Evolutionary conservation across 176 grass and related monocot species (phyloP).

Genomic region (Cocos nucifera): DNA sequence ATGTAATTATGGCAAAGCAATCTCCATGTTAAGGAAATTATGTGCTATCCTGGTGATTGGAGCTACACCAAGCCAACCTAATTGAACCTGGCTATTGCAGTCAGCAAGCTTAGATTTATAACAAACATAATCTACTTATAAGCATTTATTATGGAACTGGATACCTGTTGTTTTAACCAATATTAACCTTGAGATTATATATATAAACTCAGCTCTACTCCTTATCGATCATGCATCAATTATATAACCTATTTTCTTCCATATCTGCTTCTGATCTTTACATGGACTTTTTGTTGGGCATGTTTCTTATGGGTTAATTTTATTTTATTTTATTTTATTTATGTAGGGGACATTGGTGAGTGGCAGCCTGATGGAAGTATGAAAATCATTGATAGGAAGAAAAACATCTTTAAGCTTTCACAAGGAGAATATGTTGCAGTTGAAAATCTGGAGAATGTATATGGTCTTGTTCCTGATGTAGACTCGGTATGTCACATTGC

Average conservation of each 20-base stretch:
- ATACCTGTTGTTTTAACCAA: no score
- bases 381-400: slow-evolving; percentile 90
- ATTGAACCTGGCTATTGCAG: no score
- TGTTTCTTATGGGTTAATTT: no score
- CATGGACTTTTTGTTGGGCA: background rate
- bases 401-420: slow-evolving; percentile 94
- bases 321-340: background rate
- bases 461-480: slow-evolving; percentile 59
- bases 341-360: slow-evolving; percentile 78
- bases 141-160: no score
- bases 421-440: slow-evolving; percentile 93
- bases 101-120: no score
- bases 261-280: background rate
- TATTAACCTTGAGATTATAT: background rate
- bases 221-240: no score
- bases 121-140: no score
- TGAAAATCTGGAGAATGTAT: slow-evolving; percentile 87
- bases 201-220: background rate
- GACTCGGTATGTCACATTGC: slow-evolving; percentile 43
- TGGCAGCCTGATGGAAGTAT: slow-evolving; percentile 84
- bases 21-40: no score
- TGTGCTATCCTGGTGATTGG: no score
- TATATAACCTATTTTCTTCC: no score
- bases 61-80: no score
- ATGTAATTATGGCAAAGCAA: no score